Base-by-base conservation (phyloP, 768 basidiomycete species). In the Ramaria sp. region DNA sequence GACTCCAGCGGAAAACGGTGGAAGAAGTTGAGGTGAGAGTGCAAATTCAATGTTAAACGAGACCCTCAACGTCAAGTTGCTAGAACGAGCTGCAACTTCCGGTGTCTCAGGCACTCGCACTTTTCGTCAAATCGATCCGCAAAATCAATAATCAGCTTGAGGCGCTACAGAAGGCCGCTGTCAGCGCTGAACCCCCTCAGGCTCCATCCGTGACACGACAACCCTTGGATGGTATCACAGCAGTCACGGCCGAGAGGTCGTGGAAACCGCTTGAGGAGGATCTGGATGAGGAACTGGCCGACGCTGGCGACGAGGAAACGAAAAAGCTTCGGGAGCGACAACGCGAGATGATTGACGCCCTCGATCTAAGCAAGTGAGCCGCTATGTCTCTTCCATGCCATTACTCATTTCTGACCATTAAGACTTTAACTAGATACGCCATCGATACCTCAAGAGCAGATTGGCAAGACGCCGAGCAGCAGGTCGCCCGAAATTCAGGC, bases 81-180 rank as follows among this genome's bases (percentile, higher is more conserved):
- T 52, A 92, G 88, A 68, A 73, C 20, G 93, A 97, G 65, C 77
- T 98, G 19, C 79, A 82, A 7, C 72, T 98, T 0, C 87, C 91
- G 0, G 88, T 93, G 30, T 85, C 85, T 0, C 95, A 98, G 68
- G 77, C 81, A 1, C 76, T 99, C 7, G 95, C 95, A 0, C 73
- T 97, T 37, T 93, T 99, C 70, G 86, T 84, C 62, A 98, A 98
- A 72, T 75, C 92, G 39, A 72, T 98, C 52, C 83, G 91, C 53
- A 92, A 93, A 70, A 79, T 95, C 60, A 82, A 79, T 62, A 87
- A 85, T 62, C 74, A 76, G 20, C 72, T 97, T 49, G 76, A 82
- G 27, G 85, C 88, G 39, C 77, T 95, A 19, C 90, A 88, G 61
- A 92, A 88, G 69, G 78, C 79, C 9, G 86, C 83, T 1, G 82